Evolutionary conservation across 108 stramenopile species (phyloP).

Genomic region (Licmophora abbreviata): DNA sequence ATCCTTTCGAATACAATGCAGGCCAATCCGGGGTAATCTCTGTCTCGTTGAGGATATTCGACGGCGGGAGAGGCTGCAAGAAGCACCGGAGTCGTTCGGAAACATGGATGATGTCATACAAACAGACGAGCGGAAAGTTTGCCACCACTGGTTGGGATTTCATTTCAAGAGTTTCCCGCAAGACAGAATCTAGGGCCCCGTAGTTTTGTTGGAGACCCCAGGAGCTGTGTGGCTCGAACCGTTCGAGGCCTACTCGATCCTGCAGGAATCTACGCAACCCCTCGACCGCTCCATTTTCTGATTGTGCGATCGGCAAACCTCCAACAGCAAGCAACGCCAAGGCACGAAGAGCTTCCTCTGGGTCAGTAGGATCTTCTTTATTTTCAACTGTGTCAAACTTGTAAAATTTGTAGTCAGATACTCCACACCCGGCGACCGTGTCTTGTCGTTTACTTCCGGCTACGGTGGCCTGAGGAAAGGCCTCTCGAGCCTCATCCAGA

Average conservation of each 20-base stretch:
- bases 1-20: constrained; percentile 19
- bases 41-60: not conserved
- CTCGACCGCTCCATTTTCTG: not conserved
- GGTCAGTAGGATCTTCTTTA: too few relatives aligned
- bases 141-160: constrained; percentile 17
- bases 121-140: constrained; percentile 32
- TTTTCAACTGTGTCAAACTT: too few relatives aligned
- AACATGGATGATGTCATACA: constrained; percentile 30
- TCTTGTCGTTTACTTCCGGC: constrained; percentile 41
- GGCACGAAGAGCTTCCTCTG: not conserved
- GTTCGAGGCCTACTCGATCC: not conserved
- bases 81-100: constrained; percentile 27
- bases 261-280: not conserved
- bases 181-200: constrained; percentile 1
- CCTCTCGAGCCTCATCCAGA: constrained; percentile 31
- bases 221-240: not conserved
- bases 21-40: constrained; percentile 9
- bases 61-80: constrained; percentile 19
- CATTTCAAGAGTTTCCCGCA: not conserved
- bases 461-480: constrained; percentile 26
- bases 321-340: not conserved
- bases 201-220: not conserved
- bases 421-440: constrained; percentile 31
- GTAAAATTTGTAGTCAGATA: constrained; percentile 12
- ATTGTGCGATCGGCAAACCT: constrained; percentile 6